Conservation (phyloP, 179 eudicot genomes). For the Silene noctiflora region DNA sequence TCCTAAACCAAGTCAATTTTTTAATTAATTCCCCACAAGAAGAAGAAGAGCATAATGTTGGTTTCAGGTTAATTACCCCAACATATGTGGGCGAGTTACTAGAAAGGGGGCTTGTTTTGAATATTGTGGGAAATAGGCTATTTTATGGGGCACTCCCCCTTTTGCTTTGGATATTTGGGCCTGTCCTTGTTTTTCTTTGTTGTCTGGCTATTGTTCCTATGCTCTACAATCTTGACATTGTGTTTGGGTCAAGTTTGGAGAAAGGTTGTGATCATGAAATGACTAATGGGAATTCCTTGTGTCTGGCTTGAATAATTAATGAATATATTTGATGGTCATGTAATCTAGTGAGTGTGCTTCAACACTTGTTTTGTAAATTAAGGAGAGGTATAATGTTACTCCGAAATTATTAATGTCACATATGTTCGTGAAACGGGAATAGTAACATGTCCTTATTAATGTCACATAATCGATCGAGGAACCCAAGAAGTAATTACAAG, state of each 20-base stretch:
- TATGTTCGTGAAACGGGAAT: too few relatives aligned
- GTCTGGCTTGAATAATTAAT: neutral
- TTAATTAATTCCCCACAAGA: conserved; percentile 49
- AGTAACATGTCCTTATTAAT: too few relatives aligned
- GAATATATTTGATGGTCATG: neutral
- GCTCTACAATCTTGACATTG: conserved; percentile 56
- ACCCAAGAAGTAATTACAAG: too few relatives aligned
- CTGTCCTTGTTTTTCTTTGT: conserved; percentile 57
- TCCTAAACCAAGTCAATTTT: conserved; percentile 63
- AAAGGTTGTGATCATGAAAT: conserved; percentile 27
- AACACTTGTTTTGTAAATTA: neutral
- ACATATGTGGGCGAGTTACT: conserved; percentile 47
- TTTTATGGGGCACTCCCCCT: conserved; percentile 57
- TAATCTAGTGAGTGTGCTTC: too few relatives aligned
- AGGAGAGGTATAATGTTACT: too few relatives aligned
- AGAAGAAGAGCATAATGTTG: conserved; percentile 8
- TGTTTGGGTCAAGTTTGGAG: conserved; percentile 24
- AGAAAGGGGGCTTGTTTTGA: conserved; percentile 47
- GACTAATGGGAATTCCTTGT: conserved; percentile 11
- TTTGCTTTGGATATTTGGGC: conserved; percentile 72
- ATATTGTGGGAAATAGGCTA: conserved; percentile 53
- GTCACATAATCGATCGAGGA: too few relatives aligned
- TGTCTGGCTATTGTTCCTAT: conserved; percentile 47
- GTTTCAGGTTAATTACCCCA: conserved; percentile 25
- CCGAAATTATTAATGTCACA: too few relatives aligned